These are phyloP conservation scores for Aegilops umbellulata DNA, from an alignment of 176 grass and related monocot species.

Conservation along the genomic window DNA sequence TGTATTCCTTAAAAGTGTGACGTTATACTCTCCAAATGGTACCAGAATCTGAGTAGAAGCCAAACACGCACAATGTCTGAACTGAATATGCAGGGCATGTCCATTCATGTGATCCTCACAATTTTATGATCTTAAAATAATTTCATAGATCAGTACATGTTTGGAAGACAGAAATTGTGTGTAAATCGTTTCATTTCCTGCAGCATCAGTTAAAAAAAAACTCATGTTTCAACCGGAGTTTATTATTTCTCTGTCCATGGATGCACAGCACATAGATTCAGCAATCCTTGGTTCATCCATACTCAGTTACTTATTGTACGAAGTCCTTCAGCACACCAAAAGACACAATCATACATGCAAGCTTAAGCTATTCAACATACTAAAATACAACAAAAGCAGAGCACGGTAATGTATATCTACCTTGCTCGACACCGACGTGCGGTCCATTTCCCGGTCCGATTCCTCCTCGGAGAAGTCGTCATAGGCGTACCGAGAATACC, in stretches of 20 bases:
- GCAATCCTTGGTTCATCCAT: background rate
- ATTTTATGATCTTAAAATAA: background rate
- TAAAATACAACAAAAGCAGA: background rate
- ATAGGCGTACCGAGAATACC: constrained; percentile 58
- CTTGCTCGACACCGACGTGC: constrained; percentile 46
- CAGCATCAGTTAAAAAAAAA: background rate
- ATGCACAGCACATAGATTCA: background rate
- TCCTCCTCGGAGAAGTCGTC: constrained; percentile 95
- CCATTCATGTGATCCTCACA: background rate
- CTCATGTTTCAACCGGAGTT: background rate
- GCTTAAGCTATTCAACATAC: background rate
- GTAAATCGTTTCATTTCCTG: background rate
- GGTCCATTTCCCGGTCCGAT: constrained; percentile 71
- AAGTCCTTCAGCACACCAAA: background rate
- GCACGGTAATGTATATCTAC: constrained; percentile 15
- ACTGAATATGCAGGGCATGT: background rate
- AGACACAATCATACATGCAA: background rate
- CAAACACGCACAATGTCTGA: background rate
- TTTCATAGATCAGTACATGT: background rate
- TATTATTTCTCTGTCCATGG: background rate
- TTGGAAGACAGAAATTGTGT: background rate
- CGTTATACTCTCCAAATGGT: background rate
- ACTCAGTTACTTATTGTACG: background rate
- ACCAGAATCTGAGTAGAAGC: background rate
- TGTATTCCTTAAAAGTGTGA: background rate